Conservation (phyloP, 1,139 yeast species). For the Protomyces macrosporus region DNA sequence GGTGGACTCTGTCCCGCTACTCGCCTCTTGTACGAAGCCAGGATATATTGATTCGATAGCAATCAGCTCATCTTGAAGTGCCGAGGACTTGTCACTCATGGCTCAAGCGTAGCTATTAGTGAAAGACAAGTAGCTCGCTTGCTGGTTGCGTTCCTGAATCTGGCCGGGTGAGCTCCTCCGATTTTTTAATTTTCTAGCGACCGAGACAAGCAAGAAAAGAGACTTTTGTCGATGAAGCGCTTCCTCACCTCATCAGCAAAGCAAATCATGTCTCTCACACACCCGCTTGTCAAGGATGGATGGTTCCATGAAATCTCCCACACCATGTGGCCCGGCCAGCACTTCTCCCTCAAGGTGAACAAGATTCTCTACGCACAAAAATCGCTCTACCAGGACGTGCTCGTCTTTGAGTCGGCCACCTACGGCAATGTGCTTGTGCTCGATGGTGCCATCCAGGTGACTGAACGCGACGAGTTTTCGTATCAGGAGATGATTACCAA, state of each 20-base stretch:
- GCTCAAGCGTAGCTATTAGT: too few relatives aligned
- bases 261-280: conserved; percentile 16
- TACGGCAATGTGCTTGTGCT: conserved; percentile 82
- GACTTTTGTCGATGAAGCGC: background rate
- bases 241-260: background rate
- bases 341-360: conserved; percentile 68
- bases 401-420: conserved; percentile 65
- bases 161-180: too few relatives aligned
- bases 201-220: too few relatives aligned
- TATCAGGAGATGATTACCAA: conserved; percentile 85
- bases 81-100: background rate
- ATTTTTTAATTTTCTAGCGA: too few relatives aligned
- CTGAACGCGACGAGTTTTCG: conserved; percentile 85
- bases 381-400: conserved; percentile 77
- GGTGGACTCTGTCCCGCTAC: conserved; percentile 4
- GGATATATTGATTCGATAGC: conserved; percentile 19
- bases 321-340: conserved; percentile 89
- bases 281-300: conserved; percentile 49
- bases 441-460: conserved; percentile 82
- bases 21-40: background rate
- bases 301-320: conserved; percentile 90
- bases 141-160: too few relatives aligned
- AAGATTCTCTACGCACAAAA: conserved; percentile 65
- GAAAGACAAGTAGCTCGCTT: too few relatives aligned
- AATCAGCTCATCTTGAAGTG: conserved; percentile 10